phyloP scores from a whole-genome alignment of 1,284 basidiomycete species.

The Lentinus polychrous region DNA sequence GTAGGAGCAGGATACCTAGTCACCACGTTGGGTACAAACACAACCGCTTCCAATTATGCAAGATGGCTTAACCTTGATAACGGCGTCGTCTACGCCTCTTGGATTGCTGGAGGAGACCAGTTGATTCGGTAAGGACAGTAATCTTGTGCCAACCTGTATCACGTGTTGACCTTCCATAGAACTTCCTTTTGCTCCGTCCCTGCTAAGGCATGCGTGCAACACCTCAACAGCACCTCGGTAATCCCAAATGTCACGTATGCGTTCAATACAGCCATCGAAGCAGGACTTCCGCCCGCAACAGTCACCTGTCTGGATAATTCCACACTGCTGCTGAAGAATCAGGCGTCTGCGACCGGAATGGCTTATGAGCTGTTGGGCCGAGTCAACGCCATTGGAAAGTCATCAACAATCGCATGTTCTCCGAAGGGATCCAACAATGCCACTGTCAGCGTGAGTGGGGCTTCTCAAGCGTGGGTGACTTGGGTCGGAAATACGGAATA shows the following conservation, averaged over 20 bases:
- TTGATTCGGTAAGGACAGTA: constrained; percentile 37
- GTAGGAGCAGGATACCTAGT: constrained; percentile 58
- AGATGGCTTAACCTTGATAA: constrained; percentile 67
- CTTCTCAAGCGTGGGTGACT: constrained; percentile 49
- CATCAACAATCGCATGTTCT: constrained; percentile 26
- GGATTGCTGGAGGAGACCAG: constrained; percentile 42
- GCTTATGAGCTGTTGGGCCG: constrained; percentile 58
- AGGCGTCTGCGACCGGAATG: constrained; percentile 53
- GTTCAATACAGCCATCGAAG: constrained; percentile 41
- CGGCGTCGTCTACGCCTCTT: constrained; percentile 48
- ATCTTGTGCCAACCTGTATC: not conserved
- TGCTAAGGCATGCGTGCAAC: constrained; percentile 50
- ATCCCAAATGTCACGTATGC: constrained; percentile 42
- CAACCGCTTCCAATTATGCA: constrained; percentile 39
- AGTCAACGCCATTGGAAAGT: constrained; percentile 25
- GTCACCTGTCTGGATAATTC: constrained; percentile 52
- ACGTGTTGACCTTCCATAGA: constrained; percentile 26
- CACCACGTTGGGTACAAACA: constrained; percentile 38
- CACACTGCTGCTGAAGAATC: constrained; percentile 51
- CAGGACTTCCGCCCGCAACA: constrained; percentile 46
- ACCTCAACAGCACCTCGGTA: constrained; percentile 32
- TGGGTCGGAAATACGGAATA: constrained; percentile 72
- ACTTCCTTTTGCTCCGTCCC: constrained; percentile 68
- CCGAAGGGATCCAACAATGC: constrained; percentile 37
- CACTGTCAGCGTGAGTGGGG: constrained; percentile 40